phyloP scores from a whole-genome alignment of 768 basidiomycete genomes.

The Mycena metata region DNA sequence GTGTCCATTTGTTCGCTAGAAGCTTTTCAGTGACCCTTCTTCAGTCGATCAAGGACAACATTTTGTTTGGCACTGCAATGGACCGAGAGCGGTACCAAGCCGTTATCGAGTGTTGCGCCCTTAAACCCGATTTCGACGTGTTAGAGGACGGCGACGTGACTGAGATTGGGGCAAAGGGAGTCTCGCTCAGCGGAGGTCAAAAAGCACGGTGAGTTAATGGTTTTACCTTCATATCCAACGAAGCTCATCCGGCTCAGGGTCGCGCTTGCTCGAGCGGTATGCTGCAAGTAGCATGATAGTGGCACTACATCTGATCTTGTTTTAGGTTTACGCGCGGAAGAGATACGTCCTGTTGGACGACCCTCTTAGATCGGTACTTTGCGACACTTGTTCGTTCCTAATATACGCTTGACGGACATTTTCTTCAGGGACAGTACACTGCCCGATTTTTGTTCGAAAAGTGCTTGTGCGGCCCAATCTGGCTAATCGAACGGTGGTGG shows the following conservation, averaged over 20 bases:
- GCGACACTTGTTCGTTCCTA: too few relatives aligned
- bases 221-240: not conserved
- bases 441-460: constrained; percentile 72
- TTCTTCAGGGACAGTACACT: constrained; percentile 74
- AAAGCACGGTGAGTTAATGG: constrained; percentile 62
- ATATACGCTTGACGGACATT: too few relatives aligned
- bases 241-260: constrained; percentile 52
- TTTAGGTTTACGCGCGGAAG: constrained; percentile 60
- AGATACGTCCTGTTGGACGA: constrained; percentile 69
- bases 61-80: constrained; percentile 80
- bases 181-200: constrained; percentile 61
- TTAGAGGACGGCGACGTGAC: constrained; percentile 83
- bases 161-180: constrained; percentile 80
- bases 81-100: constrained; percentile 80
- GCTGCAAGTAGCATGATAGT: too few relatives aligned
- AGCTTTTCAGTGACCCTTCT: not conserved
- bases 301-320: too few relatives aligned
- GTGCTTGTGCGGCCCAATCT: constrained; percentile 78
- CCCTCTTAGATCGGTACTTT: too few relatives aligned
- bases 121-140: constrained; percentile 85
- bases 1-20: not conserved
- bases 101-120: constrained; percentile 86
- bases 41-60: constrained; percentile 82
- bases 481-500: constrained; percentile 71
- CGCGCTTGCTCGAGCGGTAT: constrained; percentile 70